A percentile compares a stretch with the other conserved stretches of the same genome.
Conservation (phyloP, 257 asterid species). For the Nicotiana paniculata region DNA sequence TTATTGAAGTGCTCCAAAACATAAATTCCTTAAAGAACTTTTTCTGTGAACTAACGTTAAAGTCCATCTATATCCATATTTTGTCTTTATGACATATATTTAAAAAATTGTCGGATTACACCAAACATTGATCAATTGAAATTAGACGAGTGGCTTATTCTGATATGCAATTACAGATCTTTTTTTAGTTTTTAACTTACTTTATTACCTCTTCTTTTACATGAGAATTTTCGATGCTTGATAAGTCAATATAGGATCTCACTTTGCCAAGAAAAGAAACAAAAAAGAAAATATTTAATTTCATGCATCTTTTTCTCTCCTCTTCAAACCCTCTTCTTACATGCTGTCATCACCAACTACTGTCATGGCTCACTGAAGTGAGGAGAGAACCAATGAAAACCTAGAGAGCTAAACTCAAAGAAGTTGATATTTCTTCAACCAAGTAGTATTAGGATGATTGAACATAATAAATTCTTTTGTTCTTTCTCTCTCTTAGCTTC, state of each 20-base stretch:
- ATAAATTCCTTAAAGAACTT: not conserved
- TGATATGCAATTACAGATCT: not conserved
- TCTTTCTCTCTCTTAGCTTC: too few relatives aligned
- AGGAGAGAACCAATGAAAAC: too few relatives aligned
- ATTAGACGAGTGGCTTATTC: not conserved
- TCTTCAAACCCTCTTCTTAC: too few relatives aligned
- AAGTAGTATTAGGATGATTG: too few relatives aligned
- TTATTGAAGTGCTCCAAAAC: not conserved
- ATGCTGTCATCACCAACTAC: too few relatives aligned
- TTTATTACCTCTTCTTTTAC: not conserved
- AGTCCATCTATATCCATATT: not conserved
- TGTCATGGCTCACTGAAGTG: too few relatives aligned
- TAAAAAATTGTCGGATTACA: not conserved
- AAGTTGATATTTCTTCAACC: too few relatives aligned
- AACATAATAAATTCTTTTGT: too few relatives aligned
- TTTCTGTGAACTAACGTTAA: too few relatives aligned
- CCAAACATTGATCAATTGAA: not conserved
- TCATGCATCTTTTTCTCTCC: too few relatives aligned
- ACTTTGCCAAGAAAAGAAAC: not conserved
- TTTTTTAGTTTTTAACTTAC: not conserved
- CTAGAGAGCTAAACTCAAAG: too few relatives aligned
- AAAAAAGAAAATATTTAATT: not conserved
- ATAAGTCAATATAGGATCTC: not conserved
- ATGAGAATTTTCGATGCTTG: not conserved
- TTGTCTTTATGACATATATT: not conserved